Evolutionary conservation across 306 rosid genomes (phyloP).

Genomic region (Fagus crenata): DNA sequence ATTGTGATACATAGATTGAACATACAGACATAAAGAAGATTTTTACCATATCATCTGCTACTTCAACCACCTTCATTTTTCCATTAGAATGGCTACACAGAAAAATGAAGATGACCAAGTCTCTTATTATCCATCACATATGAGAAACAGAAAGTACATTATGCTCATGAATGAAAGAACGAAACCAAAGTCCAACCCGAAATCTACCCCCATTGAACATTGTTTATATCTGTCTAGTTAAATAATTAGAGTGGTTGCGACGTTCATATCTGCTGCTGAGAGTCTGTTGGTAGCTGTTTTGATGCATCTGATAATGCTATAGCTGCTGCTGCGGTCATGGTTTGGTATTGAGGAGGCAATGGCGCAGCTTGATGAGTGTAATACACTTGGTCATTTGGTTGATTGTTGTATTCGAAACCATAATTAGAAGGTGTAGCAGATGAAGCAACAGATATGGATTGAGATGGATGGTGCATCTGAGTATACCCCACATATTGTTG

Average conservation of each 20-base stretch:
- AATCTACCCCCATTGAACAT: neutral
- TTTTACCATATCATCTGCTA: neutral
- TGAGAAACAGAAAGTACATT: neutral
- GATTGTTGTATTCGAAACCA: conserved; percentile 58
- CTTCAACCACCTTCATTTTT: neutral
- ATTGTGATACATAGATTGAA: neutral
- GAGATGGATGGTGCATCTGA: conserved; percentile 68
- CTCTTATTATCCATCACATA: neutral
- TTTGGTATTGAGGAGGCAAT: conserved; percentile 74
- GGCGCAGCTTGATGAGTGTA: conserved; percentile 55
- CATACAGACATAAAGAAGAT: neutral
- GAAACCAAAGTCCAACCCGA: neutral
- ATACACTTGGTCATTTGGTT: conserved; percentile 57
- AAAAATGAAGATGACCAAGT: neutral
- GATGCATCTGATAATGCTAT: conserved; percentile 75
- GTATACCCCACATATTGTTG: conserved; percentile 68
- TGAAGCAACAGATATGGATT: conserved; percentile 58
- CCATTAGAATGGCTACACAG: neutral
- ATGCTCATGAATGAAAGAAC: neutral
- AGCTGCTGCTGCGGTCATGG: conserved; percentile 82
- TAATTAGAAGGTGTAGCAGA: conserved; percentile 47
- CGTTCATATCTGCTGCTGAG: conserved; percentile 55
- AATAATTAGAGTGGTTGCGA: conserved; percentile 41
- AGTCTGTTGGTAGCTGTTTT: conserved; percentile 52
- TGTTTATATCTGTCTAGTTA: conserved; percentile 2